Evolutionary conservation across 1,284 basidiomycete genomes (phyloP).

Genomic region (Rhizopogon hawkerae): DNA sequence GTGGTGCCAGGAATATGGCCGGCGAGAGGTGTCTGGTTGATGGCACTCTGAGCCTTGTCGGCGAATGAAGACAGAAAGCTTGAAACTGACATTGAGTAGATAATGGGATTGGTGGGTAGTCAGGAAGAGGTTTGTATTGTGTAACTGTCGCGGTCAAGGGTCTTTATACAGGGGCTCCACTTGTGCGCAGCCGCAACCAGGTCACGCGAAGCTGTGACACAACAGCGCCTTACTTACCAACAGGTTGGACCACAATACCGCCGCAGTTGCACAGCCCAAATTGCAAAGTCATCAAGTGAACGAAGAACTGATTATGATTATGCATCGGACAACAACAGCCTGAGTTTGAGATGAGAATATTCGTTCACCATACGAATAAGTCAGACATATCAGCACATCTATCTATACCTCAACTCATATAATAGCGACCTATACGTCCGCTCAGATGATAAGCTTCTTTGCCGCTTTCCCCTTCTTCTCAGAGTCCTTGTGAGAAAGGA

Average conservation of each 20-base stretch:
- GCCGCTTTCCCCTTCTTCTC: slow-evolving; percentile 87
- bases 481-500: slow-evolving; percentile 88
- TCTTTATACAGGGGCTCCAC: slow-evolving; percentile 15
- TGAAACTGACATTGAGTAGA: slow-evolving; percentile 44
- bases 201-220: slow-evolving; percentile 5
- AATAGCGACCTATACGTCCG: slow-evolving; percentile 6
- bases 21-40: slow-evolving; percentile 49
- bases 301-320: slow-evolving; percentile 13
- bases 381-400: slow-evolving; percentile 14
- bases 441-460: slow-evolving; percentile 72
- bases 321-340: slow-evolving; percentile 17
- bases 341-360: slow-evolving; percentile 12
- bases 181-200: slow-evolving; percentile 7
- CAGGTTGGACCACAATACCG: neutral
- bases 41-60: slow-evolving; percentile 65
- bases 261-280: neutral
- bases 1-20: slow-evolving; percentile 40
- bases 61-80: slow-evolving; percentile 56
- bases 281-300: neutral
- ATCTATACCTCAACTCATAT: slow-evolving; percentile 12
- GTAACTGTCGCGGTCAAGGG: slow-evolving; percentile 14
- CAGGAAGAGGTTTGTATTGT: neutral
- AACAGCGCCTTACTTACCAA: neutral
- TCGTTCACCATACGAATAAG: slow-evolving; percentile 26
- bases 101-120: neutral